These are phyloP conservation scores for Cyclostephanos tholiformis DNA, from an alignment of 108 stramenopile species.

Conservation along the genomic window DNA sequence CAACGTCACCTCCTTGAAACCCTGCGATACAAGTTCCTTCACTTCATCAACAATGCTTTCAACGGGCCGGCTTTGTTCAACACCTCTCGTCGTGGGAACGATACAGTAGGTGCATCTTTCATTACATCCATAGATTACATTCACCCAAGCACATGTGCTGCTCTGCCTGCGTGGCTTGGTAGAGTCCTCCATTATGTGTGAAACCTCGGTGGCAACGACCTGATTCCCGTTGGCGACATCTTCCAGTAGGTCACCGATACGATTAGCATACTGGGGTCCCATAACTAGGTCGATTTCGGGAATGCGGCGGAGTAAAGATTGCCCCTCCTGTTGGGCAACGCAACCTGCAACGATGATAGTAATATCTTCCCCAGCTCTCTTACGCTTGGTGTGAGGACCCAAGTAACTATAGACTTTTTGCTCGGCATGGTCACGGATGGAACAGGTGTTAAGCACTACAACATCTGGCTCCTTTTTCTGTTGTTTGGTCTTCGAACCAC, in stretches of 20 bases:
- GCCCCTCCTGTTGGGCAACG: slow-evolving; percentile 91
- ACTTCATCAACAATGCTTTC: slow-evolving; percentile 92
- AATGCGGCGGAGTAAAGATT: slow-evolving; percentile 69
- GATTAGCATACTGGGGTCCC: slow-evolving; percentile 96
- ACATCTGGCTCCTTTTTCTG: slow-evolving; percentile 72
- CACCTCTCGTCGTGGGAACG: slow-evolving; percentile 94
- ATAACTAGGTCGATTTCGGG: slow-evolving; percentile 90
- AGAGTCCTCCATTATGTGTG: slow-evolving; percentile 95
- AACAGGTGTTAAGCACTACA: slow-evolving; percentile 94
- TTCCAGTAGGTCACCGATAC: slow-evolving; percentile 91
- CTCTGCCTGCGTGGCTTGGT: slow-evolving; percentile 87
- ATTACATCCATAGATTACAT: slow-evolving; percentile 97
- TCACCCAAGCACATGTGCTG: slow-evolving; percentile 92
- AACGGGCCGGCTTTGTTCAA: slow-evolving; percentile 92
- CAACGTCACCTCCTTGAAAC: slow-evolving; percentile 93
- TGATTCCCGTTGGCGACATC: slow-evolving; percentile 92
- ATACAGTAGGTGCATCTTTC: slow-evolving; percentile 98
- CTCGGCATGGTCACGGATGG: slow-evolving; percentile 97
- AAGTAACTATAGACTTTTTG: slow-evolving; percentile 88
- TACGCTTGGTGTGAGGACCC: slow-evolving; percentile 65
- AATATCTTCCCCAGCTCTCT: slow-evolving; percentile 71
- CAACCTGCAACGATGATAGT: slow-evolving; percentile 88
- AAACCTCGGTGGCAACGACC: slow-evolving; percentile 94
- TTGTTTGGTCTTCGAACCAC: slow-evolving; percentile 26
- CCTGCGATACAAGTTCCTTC: slow-evolving; percentile 78